Percentiles rank a stretch among this genome's conserved stretches.
phyloP scores from a whole-genome alignment of 164 flowering plant species.

The Aristolochia contorta region DNA sequence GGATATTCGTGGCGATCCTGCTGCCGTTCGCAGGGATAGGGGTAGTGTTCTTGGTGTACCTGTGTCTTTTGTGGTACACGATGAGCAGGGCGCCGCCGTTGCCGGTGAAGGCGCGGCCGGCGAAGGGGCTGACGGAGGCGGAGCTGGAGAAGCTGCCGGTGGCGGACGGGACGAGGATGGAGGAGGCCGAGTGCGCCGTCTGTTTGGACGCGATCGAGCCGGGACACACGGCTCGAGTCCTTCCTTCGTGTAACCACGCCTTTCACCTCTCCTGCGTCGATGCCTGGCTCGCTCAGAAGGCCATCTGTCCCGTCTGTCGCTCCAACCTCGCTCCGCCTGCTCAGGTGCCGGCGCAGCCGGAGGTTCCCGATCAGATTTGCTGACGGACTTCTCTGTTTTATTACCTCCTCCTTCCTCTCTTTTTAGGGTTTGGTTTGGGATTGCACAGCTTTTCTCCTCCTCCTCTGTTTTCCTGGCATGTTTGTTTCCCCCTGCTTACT shows the following conservation, averaged over 20 bases:
- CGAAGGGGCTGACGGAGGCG: not conserved
- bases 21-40: not conserved
- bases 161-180: not conserved
- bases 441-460: too few relatives aligned
- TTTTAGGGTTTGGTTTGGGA: too few relatives aligned
- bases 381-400: not conserved
- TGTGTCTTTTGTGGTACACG: not conserved
- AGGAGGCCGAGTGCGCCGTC: slow-evolving; percentile 1
- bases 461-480: too few relatives aligned
- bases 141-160: slow-evolving; percentile 2
- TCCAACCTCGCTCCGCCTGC: not conserved
- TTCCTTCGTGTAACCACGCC: not conserved
- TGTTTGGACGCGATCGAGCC: not conserved
- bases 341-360: not conserved
- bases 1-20: not conserved
- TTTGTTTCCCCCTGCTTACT: too few relatives aligned
- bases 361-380: not conserved
- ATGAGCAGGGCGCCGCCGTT: not conserved
- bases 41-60: not conserved
- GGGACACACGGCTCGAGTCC: not conserved
- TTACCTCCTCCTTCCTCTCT: too few relatives aligned
- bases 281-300: slow-evolving; percentile 3
- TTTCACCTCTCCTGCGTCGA: slow-evolving; percentile 4
- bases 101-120: slow-evolving; percentile 1
- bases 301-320: slow-evolving; percentile 2